Evolutionary conservation across 345 rosid species (phyloP), one percentile per base, ranked within the genome.

Genomic region (Gossypium longicalyx): DNA sequence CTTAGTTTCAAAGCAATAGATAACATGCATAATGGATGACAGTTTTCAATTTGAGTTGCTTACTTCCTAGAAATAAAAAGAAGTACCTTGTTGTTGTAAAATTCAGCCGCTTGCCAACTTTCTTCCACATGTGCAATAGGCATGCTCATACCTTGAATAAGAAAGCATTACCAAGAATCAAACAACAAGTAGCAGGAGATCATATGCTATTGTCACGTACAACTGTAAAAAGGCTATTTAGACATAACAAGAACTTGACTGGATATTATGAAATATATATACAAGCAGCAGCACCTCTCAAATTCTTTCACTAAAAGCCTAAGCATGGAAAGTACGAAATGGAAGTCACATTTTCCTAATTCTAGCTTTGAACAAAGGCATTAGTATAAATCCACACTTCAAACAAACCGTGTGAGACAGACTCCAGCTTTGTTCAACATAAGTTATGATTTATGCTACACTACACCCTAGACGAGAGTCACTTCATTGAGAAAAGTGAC

Each of bases 41-140:
- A 77, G 47, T 27, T 74, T 70, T 9, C 19, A 43, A 34, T 41
- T 25, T 62, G 60, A 64, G 27, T 53, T 15, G 29, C 64, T n/a
- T 48, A 20, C 17, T 71, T 58, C 20, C 58, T 44, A 62, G 17
- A 71, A 74, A 58, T 47, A 45, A 9, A 57, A 56, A 19, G 10
- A 47, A 64, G 76, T 81, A 96, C 99, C 99, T 96, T 96, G 77
- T 96, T 96, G 77, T 77, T 90, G 88, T 96, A 96, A 86, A 96
- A 96, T 78, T 96, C 99, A 75, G 98, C 97, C 89, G 84, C 88
- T 81, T 96, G 97, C 99, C 98, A 96, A 81, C 98, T 90, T 81
- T 96, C 99, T 85, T 95, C 99, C 77, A 93, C 94, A 71, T 93
- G 97, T 56, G 97, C 97, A 25, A 87, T 89, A 48, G 99, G 99